Conservation (phyloP, 768 basidiomycete genomes). For the Ramaria rubella region DNA sequence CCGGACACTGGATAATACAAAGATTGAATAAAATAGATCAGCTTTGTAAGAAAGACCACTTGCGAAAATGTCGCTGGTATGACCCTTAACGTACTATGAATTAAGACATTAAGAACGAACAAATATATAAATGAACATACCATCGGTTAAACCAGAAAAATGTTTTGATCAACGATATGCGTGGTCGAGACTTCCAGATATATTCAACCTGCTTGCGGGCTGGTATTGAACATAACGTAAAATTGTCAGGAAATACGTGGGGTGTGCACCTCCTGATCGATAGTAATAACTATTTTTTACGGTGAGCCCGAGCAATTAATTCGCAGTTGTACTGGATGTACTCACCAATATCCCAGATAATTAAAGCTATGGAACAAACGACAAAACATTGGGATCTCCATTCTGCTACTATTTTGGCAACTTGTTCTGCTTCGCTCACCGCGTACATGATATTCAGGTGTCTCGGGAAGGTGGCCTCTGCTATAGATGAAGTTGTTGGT, state of each 20-base stretch:
- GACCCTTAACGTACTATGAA: no score
- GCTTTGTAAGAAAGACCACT: not conserved
- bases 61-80: not conserved
- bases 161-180: not conserved
- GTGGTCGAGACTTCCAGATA: conserved; percentile 1
- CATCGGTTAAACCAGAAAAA: not conserved
- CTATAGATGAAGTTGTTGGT: no score
- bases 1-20: not conserved
- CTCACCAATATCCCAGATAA: not conserved
- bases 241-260: not conserved
- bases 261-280: not conserved
- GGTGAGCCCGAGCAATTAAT: not conserved
- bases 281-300: not conserved
- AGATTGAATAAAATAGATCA: not conserved
- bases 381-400: no score
- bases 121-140: not conserved
- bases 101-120: not conserved
- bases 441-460: no score
- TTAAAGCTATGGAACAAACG: no score
- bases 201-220: not conserved
- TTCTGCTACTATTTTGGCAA: no score
- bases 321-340: not conserved
- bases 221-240: not conserved
- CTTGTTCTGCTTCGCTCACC: no score
- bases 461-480: no score